Percentiles rank a stretch among this genome's conserved stretches.
Conservation (phyloP, 1,284 basidiomycete genomes). For the Ganoderma sinense region DNA sequence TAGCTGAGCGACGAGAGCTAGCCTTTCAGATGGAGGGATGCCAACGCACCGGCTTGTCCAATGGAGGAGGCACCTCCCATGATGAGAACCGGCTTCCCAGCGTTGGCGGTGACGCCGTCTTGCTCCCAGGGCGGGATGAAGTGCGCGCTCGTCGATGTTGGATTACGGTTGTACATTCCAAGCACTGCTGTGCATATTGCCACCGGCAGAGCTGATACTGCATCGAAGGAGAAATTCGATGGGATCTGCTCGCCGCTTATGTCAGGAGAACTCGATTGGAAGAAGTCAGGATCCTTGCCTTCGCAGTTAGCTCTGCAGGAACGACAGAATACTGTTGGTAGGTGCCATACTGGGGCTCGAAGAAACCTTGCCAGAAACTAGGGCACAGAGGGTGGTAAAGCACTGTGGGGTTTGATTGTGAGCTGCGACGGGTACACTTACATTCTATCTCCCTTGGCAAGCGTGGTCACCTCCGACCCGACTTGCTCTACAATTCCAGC, state of each 20-base stretch:
- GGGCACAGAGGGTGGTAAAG: neutral
- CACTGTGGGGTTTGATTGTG: neutral
- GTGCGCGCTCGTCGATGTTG: constrained; percentile 20
- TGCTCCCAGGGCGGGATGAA: constrained; percentile 34
- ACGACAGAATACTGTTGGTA: constrained; percentile 43
- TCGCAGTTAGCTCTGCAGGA: constrained; percentile 36
- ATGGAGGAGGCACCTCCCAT: constrained; percentile 46
- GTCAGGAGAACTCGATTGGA: constrained; percentile 22
- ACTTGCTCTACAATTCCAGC: constrained; percentile 62
- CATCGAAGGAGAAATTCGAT: constrained; percentile 35
- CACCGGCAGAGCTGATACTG: constrained; percentile 39
- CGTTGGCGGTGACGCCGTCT: constrained; percentile 31
- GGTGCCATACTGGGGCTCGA: constrained; percentile 24
- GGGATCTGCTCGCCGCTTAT: neutral
- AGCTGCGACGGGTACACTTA: neutral
- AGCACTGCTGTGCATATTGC: constrained; percentile 36
- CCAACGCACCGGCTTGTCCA: constrained; percentile 41
- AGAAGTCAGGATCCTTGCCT: constrained; percentile 28
- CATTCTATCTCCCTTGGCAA: constrained; percentile 57
- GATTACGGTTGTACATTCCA: constrained; percentile 34
- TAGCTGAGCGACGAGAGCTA: neutral
- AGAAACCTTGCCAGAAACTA: constrained; percentile 36
- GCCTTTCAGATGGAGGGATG: neutral
- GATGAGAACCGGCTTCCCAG: constrained; percentile 40
- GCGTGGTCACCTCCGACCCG: constrained; percentile 56